Percentiles rank a stretch among this genome's conserved stretches.
These are phyloP conservation scores for Pseudogymnoascus pannorum DNA, from an alignment of 2,329 filamentous ascomycete species.

Conservation along the genomic window DNA sequence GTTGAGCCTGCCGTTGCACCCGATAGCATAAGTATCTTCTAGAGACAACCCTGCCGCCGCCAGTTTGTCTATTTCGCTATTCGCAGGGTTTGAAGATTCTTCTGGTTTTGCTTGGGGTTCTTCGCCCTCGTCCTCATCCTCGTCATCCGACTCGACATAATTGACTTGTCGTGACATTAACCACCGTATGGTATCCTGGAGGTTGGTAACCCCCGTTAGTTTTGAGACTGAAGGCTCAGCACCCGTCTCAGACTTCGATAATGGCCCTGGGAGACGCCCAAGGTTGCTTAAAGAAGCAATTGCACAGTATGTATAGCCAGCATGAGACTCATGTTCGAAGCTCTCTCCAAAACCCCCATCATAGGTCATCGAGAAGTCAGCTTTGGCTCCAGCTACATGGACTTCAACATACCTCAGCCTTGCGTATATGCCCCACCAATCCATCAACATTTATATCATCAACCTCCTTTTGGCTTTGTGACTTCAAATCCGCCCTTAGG, in stretches of 20 bases:
- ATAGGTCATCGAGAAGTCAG: conserved; percentile 22
- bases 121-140: conserved; percentile 38
- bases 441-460: conserved; percentile 68
- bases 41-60: conserved; percentile 14
- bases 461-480: conserved; percentile 45
- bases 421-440: conserved; percentile 63
- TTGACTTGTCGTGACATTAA: conserved; percentile 58
- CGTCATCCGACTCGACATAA: conserved; percentile 41
- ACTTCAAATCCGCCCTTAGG: conserved; percentile 53
- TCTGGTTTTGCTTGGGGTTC: conserved; percentile 30
- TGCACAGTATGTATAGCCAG: conserved; percentile 86
- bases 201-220: conserved; percentile 31
- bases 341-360: conserved; percentile 29
- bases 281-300: conserved; percentile 71
- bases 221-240: conserved; percentile 17
- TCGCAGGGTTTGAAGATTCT: conserved; percentile 27
- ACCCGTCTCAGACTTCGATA: not conserved
- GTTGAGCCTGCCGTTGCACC: conserved; percentile 85
- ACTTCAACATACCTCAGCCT: conserved; percentile 44
- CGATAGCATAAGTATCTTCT: conserved; percentile 42
- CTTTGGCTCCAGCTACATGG: not conserved
- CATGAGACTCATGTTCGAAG: conserved; percentile 29
- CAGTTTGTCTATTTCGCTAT: not conserved
- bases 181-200: conserved; percentile 39
- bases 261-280: conserved; percentile 21